Base-by-base conservation (phyloP, 371 early-diverging fungal species). In the Syncephalastrum contaminatum region DNA sequence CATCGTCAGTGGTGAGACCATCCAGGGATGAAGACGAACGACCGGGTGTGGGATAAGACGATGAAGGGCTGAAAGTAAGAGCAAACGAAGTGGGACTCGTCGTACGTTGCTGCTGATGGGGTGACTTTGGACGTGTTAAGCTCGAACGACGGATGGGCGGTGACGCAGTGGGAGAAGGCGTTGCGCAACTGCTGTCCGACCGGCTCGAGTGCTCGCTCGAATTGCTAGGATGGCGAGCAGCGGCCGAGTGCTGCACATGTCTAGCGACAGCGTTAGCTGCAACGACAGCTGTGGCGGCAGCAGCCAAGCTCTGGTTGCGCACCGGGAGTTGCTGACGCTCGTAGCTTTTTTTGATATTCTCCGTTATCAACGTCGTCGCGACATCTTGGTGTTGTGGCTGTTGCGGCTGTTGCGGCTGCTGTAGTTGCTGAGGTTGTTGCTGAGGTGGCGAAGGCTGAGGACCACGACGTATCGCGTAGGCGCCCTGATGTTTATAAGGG, bases 271-370 rank as follows among this genome's bases (percentile, higher is more conserved):
- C 50, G 15, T 49, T 58, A 19, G 58, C 51, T 6, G 36, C 36
- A 8, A 30, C 36, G 12, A 30, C 36, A 8, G 45, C 51, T 10
- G 51, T 51, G 30, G 51, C 51, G n/a, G 58, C 58, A 14, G 75
- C 70, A 43, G 70, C 70, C 13, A 75, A 47, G 41, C 75, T 75
- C 43, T 75, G 75, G 20, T 69, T 69, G 44, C 75, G 56, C 19
- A 75, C 65, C 14, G 75, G 75, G 4, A 75, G 55, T 36, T 70
- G 72, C 46, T 75, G 75, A 15, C 63, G 64, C 13, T 58, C 64
- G 51, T 75, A 75, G 18, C 59, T 72, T 18, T 72, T 67, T 25
- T 61, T 63, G 15, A 72, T 56, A 22, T 54, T 50, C 15, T 72
- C 73, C 24, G 73, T 61, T 48, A 73, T 73, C 0, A n/a, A 40